phyloP scores from a whole-genome alignment of 176 grass and related monocot genomes.

The Aegilops sharonensis region DNA sequence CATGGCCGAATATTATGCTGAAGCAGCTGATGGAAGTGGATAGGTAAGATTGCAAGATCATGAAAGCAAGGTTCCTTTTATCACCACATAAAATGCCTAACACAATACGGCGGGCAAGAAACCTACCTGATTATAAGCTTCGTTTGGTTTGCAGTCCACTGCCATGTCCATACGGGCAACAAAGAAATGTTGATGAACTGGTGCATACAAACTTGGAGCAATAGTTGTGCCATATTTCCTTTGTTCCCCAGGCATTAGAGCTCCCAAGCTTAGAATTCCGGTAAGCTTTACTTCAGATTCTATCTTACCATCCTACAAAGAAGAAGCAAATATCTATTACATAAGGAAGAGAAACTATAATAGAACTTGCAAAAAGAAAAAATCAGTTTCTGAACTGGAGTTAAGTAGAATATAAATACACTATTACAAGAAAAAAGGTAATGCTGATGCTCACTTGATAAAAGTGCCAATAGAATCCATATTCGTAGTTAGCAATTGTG shows the following conservation, averaged over 20 bases:
- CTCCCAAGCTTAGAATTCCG: conserved; percentile 97
- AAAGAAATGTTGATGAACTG: conserved; percentile 99
- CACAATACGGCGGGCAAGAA: background rate
- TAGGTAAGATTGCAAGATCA: background rate
- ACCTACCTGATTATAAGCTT: conserved; percentile 91
- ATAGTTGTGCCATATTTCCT: conserved; percentile 99
- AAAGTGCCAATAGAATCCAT: conserved; percentile 99
- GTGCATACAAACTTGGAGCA: conserved; percentile 98
- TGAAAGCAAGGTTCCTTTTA: background rate
- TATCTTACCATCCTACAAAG: conserved; percentile 94
- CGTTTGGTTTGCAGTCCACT: conserved; percentile 91
- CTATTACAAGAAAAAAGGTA: background rate
- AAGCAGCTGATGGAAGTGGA: background rate
- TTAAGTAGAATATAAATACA: background rate
- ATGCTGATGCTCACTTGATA: conserved; percentile 51
- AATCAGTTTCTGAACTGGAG: background rate
- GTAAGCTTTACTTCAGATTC: conserved; percentile 98
- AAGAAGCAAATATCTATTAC: background rate
- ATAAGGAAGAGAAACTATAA: background rate
- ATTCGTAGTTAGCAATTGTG: conserved; percentile 99
- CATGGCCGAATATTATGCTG: background rate
- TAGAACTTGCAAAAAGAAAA: background rate
- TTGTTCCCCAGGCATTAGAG: conserved; percentile 89
- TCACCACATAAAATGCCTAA: background rate
- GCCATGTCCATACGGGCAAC: conserved; percentile 99